These are phyloP conservation scores for Limonium bicolor DNA, from an alignment of 148 eudicot species.

Conservation along the genomic window DNA sequence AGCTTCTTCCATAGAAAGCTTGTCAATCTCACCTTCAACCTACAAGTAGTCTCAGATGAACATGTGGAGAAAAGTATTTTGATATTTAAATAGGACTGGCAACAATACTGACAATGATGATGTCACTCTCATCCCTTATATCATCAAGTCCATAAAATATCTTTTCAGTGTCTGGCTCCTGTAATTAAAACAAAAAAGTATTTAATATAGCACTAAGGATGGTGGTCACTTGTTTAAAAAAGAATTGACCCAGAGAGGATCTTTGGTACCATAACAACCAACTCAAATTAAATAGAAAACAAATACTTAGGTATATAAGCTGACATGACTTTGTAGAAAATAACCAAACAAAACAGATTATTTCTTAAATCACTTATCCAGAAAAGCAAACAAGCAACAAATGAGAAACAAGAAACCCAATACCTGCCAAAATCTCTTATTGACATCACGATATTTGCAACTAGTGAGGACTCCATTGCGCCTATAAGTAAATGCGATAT, in stretches of 20 bases:
- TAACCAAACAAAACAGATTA: too few species aligned
- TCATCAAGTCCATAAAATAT: constrained; percentile 90
- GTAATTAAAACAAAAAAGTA: constrained; percentile 6
- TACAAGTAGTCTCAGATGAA: constrained; percentile 11
- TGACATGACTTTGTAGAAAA: too few species aligned
- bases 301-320: too few species aligned
- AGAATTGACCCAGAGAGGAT: too few species aligned
- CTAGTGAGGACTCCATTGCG: constrained; percentile 51
- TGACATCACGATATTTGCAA: constrained; percentile 71
- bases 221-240: too few species aligned
- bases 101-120: constrained; percentile 50
- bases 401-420: too few species aligned
- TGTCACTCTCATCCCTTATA: constrained; percentile 47
- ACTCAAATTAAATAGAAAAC: too few species aligned
- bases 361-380: too few species aligned
- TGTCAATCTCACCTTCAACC: constrained; percentile 99
- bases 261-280: too few species aligned
- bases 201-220: too few species aligned
- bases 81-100: background rate
- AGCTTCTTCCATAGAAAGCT: constrained; percentile 98
- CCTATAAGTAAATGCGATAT: constrained; percentile 72
- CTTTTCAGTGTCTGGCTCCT: constrained; percentile 70
- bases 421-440: constrained; percentile 95
- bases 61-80: background rate
- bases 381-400: too few species aligned